Conservation (phyloP, 1,284 basidiomycete species). For the Taiwanofungus camphoratus region DNA sequence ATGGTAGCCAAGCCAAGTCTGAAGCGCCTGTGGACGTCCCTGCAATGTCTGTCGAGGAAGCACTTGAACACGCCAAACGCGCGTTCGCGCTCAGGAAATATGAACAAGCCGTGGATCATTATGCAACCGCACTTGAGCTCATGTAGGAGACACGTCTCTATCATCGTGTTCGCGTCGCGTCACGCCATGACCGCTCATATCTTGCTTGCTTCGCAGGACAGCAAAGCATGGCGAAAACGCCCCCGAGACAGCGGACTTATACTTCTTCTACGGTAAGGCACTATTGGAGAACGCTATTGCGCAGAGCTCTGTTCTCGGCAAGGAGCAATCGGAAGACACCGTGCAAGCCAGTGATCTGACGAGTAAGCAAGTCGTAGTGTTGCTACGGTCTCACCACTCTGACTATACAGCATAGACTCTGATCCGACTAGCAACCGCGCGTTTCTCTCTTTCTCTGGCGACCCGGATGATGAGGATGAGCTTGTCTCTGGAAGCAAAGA, state of each 20-base stretch:
- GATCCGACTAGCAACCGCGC: constrained; percentile 41
- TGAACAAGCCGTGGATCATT: constrained; percentile 81
- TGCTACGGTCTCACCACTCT: neutral
- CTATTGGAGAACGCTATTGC: constrained; percentile 83
- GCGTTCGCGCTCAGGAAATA: constrained; percentile 85
- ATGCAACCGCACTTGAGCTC: constrained; percentile 79
- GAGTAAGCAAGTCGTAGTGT: constrained; percentile 18
- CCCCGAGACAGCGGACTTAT: constrained; percentile 75
- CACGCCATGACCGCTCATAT: constrained; percentile 1
- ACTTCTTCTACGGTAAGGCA: constrained; percentile 83
- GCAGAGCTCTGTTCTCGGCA: constrained; percentile 79
- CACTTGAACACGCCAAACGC: constrained; percentile 73
- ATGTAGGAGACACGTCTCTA: constrained; percentile 47
- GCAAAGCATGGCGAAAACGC: constrained; percentile 68
- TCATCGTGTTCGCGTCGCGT: constrained; percentile 20
- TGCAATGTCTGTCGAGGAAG: too few species aligned
- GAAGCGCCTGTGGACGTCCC: too few species aligned
- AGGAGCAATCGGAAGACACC: constrained; percentile 60
- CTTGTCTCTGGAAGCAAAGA: constrained; percentile 18
- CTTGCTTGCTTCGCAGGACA: constrained; percentile 41
- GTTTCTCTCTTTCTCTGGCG: constrained; percentile 71
- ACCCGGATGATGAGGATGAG: constrained; percentile 51
- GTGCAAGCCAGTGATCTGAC: constrained; percentile 41
- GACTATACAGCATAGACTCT: constrained; percentile 9
- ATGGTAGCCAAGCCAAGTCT: too few species aligned